Conservation (phyloP, 306 rosid species). For the Malus orientalis region DNA sequence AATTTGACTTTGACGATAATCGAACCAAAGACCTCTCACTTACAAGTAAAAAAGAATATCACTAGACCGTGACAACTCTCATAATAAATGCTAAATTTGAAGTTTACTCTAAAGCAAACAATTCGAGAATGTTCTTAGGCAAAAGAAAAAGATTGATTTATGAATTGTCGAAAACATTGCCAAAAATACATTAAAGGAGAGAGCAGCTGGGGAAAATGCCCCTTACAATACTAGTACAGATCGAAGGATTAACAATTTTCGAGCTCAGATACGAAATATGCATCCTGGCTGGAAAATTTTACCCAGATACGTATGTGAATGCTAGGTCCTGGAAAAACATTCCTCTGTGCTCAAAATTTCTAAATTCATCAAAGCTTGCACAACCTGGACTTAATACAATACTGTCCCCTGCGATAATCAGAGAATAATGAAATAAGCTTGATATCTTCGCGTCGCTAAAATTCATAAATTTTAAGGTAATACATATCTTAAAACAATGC, state of each 20-base stretch:
- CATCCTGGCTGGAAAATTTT: neutral
- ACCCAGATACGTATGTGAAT: neutral
- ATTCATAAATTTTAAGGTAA: neutral
- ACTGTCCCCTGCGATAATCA: slow-evolving; percentile 16
- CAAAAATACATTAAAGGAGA: too few relatives aligned
- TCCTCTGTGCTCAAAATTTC: slow-evolving; percentile 30
- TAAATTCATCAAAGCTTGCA: slow-evolving; percentile 30
- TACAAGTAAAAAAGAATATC: too few relatives aligned
- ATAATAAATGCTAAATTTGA: too few relatives aligned
- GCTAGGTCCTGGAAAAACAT: slow-evolving; percentile 29
- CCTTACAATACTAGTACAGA: too few relatives aligned
- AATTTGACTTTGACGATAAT: too few relatives aligned
- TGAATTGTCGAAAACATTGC: too few relatives aligned
- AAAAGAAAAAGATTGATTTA: too few relatives aligned
- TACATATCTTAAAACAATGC: neutral
- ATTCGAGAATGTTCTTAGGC: too few relatives aligned
- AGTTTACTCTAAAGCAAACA: too few relatives aligned
- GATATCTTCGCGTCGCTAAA: neutral
- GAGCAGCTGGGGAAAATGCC: too few relatives aligned
- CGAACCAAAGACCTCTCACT: too few relatives aligned
- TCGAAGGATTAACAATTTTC: neutral
- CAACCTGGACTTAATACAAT: slow-evolving; percentile 27
- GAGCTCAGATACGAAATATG: neutral
- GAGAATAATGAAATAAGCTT: neutral
- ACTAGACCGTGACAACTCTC: too few relatives aligned